phyloP scores from a whole-genome alignment of 2,329 filamentous ascomycete species.

The Sporothrix phasma region DNA sequence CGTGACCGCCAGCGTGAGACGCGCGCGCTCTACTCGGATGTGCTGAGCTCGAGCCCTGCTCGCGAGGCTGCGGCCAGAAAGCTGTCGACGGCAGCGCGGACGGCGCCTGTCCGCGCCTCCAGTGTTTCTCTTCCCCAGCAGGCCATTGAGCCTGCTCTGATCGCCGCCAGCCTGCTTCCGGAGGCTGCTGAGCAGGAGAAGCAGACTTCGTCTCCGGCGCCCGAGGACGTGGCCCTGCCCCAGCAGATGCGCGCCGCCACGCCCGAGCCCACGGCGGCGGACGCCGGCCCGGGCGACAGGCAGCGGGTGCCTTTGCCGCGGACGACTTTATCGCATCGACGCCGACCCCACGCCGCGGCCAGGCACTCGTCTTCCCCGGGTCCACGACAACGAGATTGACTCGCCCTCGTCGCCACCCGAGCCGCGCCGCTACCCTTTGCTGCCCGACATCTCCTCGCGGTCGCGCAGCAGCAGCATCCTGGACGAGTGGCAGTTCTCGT shows the following conservation, averaged over 20 bases:
- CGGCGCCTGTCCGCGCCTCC: background rate
- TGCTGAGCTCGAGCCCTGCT: constrained; percentile 45
- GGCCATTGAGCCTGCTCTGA: background rate
- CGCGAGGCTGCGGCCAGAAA: background rate
- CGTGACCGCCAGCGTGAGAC: constrained; percentile 60
- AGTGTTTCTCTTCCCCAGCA: background rate
- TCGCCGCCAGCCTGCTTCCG: constrained; percentile 10
- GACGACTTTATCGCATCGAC: constrained; percentile 49
- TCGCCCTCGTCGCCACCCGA: constrained; percentile 51
- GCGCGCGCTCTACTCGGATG: constrained; percentile 56
- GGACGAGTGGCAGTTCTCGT: constrained; percentile 44
- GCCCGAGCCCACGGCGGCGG: constrained; percentile 30
- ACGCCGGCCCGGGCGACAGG: background rate
- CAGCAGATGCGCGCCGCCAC: constrained; percentile 30
- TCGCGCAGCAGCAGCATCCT: constrained; percentile 31
- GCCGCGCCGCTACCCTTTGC: constrained; percentile 41
- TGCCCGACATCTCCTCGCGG: constrained; percentile 42
- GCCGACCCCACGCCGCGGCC: constrained; percentile 49
- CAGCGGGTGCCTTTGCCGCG: constrained; percentile 31
- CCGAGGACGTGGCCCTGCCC: constrained; percentile 13
- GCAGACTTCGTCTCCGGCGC: background rate
- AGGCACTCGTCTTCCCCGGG: constrained; percentile 37
- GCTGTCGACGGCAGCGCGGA: background rate
- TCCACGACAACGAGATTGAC: constrained; percentile 32
- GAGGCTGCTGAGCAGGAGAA: background rate